Percentiles rank a stretch among this genome's conserved stretches.
These are phyloP conservation scores for Picea abies DNA, from an alignment of 83 land plant genomes.

Conservation along the genomic window DNA sequence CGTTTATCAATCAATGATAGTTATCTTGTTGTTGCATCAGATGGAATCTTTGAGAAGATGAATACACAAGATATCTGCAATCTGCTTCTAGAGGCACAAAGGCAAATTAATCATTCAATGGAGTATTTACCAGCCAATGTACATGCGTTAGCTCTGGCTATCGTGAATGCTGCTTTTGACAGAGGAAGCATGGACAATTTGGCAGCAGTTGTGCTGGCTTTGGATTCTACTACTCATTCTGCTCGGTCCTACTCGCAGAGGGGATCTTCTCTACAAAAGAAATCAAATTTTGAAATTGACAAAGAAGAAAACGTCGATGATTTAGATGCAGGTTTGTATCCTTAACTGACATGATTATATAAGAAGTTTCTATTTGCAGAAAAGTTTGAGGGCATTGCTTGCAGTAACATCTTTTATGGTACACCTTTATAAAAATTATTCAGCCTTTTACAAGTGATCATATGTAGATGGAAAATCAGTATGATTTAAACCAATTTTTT, in stretches of 20 bases:
- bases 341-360: no score
- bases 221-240: slow-evolving; percentile 32
- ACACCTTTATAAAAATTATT: no score
- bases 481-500: no score
- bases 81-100: slow-evolving; percentile 9
- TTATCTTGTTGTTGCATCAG: slow-evolving; percentile 75
- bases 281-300: background rate
- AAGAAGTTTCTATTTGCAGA: no score
- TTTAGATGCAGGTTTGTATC: background rate
- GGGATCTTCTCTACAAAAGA: background rate
- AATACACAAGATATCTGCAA: slow-evolving; percentile 51
- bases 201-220: slow-evolving; percentile 68
- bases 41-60: slow-evolving; percentile 91
- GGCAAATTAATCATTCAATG: slow-evolving; percentile 13
- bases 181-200: slow-evolving; percentile 86
- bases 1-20: slow-evolving; percentile 54
- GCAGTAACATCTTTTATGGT: no score
- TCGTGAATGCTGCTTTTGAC: slow-evolving; percentile 13
- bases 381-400: no score
- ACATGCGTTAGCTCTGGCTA: slow-evolving; percentile 20
- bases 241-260: background rate
- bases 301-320: background rate
- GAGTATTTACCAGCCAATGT: slow-evolving; percentile 25
- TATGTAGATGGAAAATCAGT: no score
- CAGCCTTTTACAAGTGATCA: no score